Evolutionary conservation across 176 grass and related monocot genomes (phyloP).

Genomic region (Carex scoparia): DNA sequence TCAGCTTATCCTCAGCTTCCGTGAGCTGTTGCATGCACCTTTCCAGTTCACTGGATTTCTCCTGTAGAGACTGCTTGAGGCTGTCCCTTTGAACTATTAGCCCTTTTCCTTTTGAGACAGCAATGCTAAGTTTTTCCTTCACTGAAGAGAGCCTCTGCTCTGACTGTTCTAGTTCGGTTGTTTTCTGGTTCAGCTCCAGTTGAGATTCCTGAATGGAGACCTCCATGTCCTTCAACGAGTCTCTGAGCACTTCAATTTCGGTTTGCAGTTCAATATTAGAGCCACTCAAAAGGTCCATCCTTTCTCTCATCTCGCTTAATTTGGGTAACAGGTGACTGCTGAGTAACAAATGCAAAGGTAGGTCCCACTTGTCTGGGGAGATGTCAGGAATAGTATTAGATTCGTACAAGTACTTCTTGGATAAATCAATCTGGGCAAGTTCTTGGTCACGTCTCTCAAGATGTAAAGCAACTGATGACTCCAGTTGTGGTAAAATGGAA

Average conservation of each 20-base stretch:
- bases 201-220: slow-evolving; percentile 41
- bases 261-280: slow-evolving; percentile 70
- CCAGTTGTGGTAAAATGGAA: slow-evolving; percentile 58
- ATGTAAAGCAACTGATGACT: slow-evolving; percentile 51
- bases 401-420: slow-evolving; percentile 74
- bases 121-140: slow-evolving; percentile 90
- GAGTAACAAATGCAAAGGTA: slow-evolving; percentile 59
- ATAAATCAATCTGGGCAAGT: slow-evolving; percentile 49
- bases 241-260: slow-evolving; percentile 59
- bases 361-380: slow-evolving; percentile 56
- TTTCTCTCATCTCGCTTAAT: slow-evolving; percentile 44
- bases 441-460: slow-evolving; percentile 59
- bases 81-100: slow-evolving; percentile 85
- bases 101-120: slow-evolving; percentile 93
- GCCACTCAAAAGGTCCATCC: slow-evolving; percentile 48
- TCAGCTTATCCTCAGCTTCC: slow-evolving; percentile 76
- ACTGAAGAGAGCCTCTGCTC: slow-evolving; percentile 82
- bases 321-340: slow-evolving; percentile 49
- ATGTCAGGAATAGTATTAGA: slow-evolving; percentile 43
- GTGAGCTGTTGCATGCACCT: slow-evolving; percentile 61
- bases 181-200: slow-evolving; percentile 52
- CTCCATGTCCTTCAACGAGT: slow-evolving; percentile 48
- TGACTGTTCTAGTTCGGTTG: slow-evolving; percentile 65
- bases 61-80: slow-evolving; percentile 81
- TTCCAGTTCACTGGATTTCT: slow-evolving; percentile 73